Conservation (phyloP, 768 basidiomycete species). For the Trametes meyenii region DNA sequence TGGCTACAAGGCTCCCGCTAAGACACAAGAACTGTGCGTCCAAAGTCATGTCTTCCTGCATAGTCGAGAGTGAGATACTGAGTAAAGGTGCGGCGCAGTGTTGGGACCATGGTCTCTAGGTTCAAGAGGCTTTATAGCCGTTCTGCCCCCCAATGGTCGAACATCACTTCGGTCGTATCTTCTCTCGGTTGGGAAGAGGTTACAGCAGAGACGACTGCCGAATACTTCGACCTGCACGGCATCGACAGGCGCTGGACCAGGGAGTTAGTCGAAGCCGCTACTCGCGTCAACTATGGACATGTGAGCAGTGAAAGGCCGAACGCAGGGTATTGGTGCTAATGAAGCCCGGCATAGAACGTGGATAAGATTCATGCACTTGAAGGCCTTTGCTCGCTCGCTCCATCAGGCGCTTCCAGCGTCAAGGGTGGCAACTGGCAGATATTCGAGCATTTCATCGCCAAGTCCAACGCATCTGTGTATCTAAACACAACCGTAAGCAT, state of each 20-base stretch:
- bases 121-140: slow-evolving; percentile 60
- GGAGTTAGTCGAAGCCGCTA: slow-evolving; percentile 80
- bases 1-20: slow-evolving; percentile 62
- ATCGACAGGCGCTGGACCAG: slow-evolving; percentile 59
- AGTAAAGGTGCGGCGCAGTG: slow-evolving; percentile 40
- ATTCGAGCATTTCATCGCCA: slow-evolving; percentile 79
- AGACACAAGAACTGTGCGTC: slow-evolving; percentile 54
- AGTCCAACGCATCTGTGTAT: slow-evolving; percentile 67
- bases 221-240: slow-evolving; percentile 57
- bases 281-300: slow-evolving; percentile 85
- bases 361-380: slow-evolving; percentile 77
- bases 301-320: slow-evolving; percentile 34
- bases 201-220: slow-evolving; percentile 52
- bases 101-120: slow-evolving; percentile 52
- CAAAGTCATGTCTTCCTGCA: slow-evolving; percentile 22
- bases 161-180: slow-evolving; percentile 58
- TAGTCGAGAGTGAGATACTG: neutral
- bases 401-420: slow-evolving; percentile 65
- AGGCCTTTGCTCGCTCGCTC: slow-evolving; percentile 71
- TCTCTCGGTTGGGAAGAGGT: slow-evolving; percentile 53
- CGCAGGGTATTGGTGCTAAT: no score
- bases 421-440: slow-evolving; percentile 83
- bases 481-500: slow-evolving; percentile 66
- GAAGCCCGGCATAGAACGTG: slow-evolving; percentile 50
- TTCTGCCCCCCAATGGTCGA: slow-evolving; percentile 61